A percentile compares a stretch with the other conserved stretches of the same genome.
These are phyloP conservation scores for Marasmius sp. DNA, from an alignment of 1,284 basidiomycete genomes.

Conservation along the genomic window DNA sequence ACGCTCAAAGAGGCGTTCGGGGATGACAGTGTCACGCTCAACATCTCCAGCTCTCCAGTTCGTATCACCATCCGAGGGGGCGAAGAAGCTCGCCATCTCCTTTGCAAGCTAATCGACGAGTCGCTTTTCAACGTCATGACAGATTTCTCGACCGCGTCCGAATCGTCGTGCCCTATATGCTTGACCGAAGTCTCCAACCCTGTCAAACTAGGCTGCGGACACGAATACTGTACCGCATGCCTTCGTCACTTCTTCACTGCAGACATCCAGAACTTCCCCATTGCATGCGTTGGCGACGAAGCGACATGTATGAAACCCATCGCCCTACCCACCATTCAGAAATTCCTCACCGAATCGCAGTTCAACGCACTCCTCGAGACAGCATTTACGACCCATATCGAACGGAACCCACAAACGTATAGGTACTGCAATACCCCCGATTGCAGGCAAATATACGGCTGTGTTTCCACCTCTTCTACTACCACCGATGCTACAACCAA, in stretches of 20 bases:
- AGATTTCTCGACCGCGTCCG: conserved; percentile 12
- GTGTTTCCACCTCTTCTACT: conserved; percentile 18
- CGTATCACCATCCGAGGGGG: conserved; percentile 47
- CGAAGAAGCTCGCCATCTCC: conserved; percentile 44
- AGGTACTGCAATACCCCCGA: conserved; percentile 58
- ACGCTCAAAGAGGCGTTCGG: conserved; percentile 48
- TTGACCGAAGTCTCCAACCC: conserved; percentile 44
- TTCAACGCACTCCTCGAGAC: conserved; percentile 47
- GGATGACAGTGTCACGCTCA: conserved; percentile 46
- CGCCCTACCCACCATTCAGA: conserved; percentile 48
- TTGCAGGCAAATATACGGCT: conserved; percentile 55
- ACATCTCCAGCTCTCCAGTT: conserved; percentile 29
- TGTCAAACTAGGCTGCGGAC: conserved; percentile 47
- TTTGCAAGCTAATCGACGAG: conserved; percentile 42
- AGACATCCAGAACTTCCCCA: conserved; percentile 45
- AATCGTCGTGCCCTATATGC: conserved; percentile 50
- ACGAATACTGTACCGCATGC: conserved; percentile 53
- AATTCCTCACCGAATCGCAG: conserved; percentile 40
- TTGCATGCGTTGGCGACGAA: conserved; percentile 54
- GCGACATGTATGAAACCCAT: conserved; percentile 45
- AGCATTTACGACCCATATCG: conserved; percentile 44
- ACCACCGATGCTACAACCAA: conserved; percentile 23
- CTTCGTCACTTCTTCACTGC: conserved; percentile 46
- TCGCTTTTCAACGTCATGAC: conserved; percentile 26
- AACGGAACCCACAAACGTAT: conserved; percentile 44